phyloP scores from a whole-genome alignment of 176 grass and related monocot genomes.

The Tuctoria greenei region DNA sequence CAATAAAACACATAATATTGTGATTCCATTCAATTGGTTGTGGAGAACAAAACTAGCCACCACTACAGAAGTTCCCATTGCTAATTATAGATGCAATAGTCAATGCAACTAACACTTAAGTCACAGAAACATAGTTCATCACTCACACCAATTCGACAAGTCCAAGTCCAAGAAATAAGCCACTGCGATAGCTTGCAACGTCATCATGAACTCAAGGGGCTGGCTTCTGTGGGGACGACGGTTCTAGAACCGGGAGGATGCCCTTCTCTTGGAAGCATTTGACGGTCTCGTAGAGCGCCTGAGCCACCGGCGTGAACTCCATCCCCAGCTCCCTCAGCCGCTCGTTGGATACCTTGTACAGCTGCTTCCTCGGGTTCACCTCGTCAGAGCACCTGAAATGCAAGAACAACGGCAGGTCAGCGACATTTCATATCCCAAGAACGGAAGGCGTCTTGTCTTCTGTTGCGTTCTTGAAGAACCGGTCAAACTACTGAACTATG shows the following conservation, averaged over 20 bases:
- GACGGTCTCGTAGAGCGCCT: conserved; percentile 61
- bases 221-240: neutral
- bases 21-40: neutral
- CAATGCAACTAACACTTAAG: neutral
- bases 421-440: neutral
- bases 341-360: conserved; percentile 60
- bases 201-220: neutral
- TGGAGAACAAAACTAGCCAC: neutral
- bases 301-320: conserved; percentile 46
- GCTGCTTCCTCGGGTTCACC: conserved; percentile 56
- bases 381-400: conserved; percentile 52
- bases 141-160: neutral
- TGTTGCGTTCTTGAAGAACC: neutral
- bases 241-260: conserved; percentile 5
- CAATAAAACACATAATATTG: neutral
- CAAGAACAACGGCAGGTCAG: neutral
- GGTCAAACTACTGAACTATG: neutral
- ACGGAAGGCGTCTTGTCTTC: neutral
- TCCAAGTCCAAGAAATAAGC: neutral
- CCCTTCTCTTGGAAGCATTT: conserved; percentile 61
- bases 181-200: neutral
- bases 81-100: neutral
- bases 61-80: neutral
- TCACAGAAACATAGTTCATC: neutral
- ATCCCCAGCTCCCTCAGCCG: conserved; percentile 41